Evolutionary conservation across 2,329 filamentous ascomycete genomes (phyloP).

Genomic region (Diaporthe ampelina): DNA sequence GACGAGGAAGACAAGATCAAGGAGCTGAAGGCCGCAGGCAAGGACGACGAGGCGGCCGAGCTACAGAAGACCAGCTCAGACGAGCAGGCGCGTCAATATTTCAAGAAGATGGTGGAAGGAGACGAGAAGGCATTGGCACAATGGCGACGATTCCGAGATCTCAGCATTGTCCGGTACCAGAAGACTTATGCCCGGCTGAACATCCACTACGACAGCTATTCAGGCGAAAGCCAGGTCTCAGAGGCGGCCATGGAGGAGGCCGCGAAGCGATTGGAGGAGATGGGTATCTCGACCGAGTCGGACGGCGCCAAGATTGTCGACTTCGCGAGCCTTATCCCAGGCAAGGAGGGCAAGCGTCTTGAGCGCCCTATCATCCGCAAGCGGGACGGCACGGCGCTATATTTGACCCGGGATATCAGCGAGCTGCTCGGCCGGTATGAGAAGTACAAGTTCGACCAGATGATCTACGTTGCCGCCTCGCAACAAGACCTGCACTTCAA

Average conservation of each 20-base stretch:
- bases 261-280: conserved; percentile 73
- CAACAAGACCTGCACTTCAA: conserved; percentile 81
- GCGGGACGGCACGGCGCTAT: conserved; percentile 81
- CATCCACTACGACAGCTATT: conserved; percentile 80
- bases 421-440: conserved; percentile 77
- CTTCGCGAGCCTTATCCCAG: conserved; percentile 76
- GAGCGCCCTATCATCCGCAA: conserved; percentile 80
- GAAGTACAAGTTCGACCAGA: conserved; percentile 78
- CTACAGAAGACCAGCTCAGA: conserved; percentile 69
- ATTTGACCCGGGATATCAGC: conserved; percentile 83
- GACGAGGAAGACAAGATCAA: conserved; percentile 78
- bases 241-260: conserved; percentile 76
- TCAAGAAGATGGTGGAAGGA: conserved; percentile 79
- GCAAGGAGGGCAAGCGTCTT: conserved; percentile 77
- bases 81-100: conserved; percentile 81
- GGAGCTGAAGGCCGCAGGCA: conserved; percentile 65
- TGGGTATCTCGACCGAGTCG: conserved; percentile 76
- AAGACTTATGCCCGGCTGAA: conserved; percentile 79
- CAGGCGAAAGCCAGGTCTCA: conserved; percentile 80
- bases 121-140: conserved; percentile 71
- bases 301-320: conserved; percentile 81
- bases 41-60: conserved; percentile 64
- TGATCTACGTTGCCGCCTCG: conserved; percentile 84
- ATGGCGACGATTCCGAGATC: conserved; percentile 76
- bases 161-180: conserved; percentile 77